Evolutionary conservation across 2,329 filamentous ascomycete genomes (phyloP), one percentile per base, ranked within the genome.

Genomic region (Colletotrichum viniferum): DNA sequence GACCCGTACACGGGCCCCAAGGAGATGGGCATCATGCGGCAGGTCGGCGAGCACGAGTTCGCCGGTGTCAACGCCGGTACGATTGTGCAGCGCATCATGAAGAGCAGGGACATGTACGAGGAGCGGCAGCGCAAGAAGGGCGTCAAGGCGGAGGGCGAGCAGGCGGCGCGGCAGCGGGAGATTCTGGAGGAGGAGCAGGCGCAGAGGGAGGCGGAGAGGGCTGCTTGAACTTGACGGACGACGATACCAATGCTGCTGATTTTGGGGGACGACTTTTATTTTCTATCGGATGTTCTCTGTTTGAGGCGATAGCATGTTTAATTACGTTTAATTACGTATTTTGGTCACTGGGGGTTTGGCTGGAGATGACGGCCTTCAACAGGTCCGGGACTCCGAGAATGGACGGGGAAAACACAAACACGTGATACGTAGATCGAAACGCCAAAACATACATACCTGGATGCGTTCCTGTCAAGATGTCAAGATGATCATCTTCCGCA

Each of bases 81-180:
- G 79, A 98, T 99, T 79, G 96, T 99, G 63, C 91, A 94, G 79
- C 89, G 97, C 36, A 99, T 99, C 82, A 89, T 98, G 88, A 94
- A 93, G 84, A 96, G 95, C 80, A 90, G 96, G 38, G 93, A 94
- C 74, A 90, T 95, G 82, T 99, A 98, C 84, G 96, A 98, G 86
- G 97, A 95, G 80, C 89, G 97, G 76, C 97, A 99, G 87, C 90
- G 94, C 68, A 92, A 94, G 79, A 99, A 99, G 87, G 94, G 96
- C 13, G 91, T 95, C 78, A 99, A 99, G 87, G 93, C 93, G 1
- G 89, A 93, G 63, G 90, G 92, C 0, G 97, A 98, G 84, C 91
- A 90, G 38, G 90, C 91, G 14, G 90, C 92, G 56, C 88, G 90
- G 74, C 84, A 90, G 78, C 87, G 92, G 75, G 93, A 95, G 85